Percentiles rank a stretch among this genome's conserved stretches.
Evolutionary conservation across 202 grass and related monocot genomes (phyloP).

Genomic region (Panicum hallii): DNA sequence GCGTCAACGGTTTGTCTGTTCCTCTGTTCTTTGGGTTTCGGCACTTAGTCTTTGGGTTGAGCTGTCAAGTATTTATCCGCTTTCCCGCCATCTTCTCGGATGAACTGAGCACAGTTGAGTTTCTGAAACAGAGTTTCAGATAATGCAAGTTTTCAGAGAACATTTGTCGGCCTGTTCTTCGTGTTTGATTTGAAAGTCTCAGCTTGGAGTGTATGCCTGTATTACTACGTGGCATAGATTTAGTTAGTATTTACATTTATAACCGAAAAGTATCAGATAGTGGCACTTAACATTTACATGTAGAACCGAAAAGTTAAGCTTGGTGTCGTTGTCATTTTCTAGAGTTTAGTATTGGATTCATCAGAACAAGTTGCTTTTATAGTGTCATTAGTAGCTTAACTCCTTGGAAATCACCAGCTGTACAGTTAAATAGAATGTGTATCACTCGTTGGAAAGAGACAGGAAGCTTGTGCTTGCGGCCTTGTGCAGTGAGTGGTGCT

Average conservation of each 20-base stretch:
- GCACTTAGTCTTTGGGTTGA: neutral
- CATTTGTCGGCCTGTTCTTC: neutral
- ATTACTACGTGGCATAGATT: no score
- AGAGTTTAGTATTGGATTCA: neutral
- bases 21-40: neutral
- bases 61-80: neutral
- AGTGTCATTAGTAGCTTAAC: neutral
- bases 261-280: no score
- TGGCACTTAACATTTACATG: neutral
- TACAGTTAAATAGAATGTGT: neutral
- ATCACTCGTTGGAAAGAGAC: neutral
- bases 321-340: no score
- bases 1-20: slow-evolving; percentile 26
- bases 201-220: neutral
- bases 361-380: neutral
- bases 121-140: neutral
- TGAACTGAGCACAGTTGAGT: no score
- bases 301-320: neutral
- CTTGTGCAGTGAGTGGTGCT: neutral
- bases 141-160: neutral
- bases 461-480: neutral
- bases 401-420: neutral
- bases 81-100: no score
- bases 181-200: neutral
- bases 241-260: no score